Evolutionary conservation across 805 yeast species (phyloP).

Genomic region (Ogataea dorogensis): DNA sequence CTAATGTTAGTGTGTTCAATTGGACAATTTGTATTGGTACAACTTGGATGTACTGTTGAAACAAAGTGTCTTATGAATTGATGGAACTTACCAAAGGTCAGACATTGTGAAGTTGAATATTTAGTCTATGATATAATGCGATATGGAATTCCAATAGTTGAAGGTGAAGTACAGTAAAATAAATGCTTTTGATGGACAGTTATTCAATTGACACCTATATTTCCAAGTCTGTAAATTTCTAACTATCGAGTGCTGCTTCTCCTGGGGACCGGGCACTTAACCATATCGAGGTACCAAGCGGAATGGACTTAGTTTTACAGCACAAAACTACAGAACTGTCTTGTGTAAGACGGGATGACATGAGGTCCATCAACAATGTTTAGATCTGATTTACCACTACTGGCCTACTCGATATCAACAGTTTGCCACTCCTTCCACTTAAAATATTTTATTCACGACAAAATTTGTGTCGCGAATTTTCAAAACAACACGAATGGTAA

Average conservation of each 20-base stretch:
- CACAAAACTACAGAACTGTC: too few species aligned
- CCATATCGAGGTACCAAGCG: neutral
- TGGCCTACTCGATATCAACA: too few species aligned
- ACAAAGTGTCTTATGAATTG: slow-evolving; percentile 2
- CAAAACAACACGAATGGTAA: slow-evolving; percentile 11
- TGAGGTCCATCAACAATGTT: too few species aligned
- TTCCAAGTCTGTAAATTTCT: slow-evolving; percentile 4
- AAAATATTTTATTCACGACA: slow-evolving; percentile 4
- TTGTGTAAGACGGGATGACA: too few species aligned
- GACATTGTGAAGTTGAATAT: slow-evolving; percentile 13
- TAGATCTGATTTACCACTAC: too few species aligned
- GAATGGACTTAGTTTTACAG: too few species aligned
- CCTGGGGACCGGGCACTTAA: slow-evolving; percentile 6
- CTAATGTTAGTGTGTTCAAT: slow-evolving; percentile 32
- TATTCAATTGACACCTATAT: slow-evolving; percentile 15
- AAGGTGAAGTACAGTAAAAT: slow-evolving; percentile 3
- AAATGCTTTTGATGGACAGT: slow-evolving; percentile 4
- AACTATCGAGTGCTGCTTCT: slow-evolving; percentile 15
- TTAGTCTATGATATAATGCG: slow-evolving; percentile 9
- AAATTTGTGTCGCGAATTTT: slow-evolving; percentile 9
- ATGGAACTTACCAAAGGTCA: slow-evolving; percentile 22
- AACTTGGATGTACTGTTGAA: slow-evolving; percentile 1
- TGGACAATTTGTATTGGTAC: neutral
- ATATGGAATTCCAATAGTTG: neutral
- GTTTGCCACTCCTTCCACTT: neutral